Percentiles rank a stretch among this genome's conserved stretches.
Conservation (phyloP, 139 green algal species). For the Chlamydomonas sp. region DNA sequence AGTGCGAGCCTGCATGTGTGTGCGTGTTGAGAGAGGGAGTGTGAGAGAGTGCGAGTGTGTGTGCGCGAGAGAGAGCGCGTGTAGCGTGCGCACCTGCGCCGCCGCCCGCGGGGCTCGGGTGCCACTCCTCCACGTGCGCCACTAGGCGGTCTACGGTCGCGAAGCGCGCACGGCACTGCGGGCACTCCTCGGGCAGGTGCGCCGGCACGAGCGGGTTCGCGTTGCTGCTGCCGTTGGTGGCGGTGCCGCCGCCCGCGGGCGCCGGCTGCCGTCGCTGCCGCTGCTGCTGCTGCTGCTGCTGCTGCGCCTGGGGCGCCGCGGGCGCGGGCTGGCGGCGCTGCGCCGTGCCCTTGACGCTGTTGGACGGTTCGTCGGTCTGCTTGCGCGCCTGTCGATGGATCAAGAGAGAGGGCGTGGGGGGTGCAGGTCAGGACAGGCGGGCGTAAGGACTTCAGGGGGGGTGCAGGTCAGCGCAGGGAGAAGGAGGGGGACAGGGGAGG, state of each 20-base stretch:
- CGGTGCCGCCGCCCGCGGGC: not conserved
- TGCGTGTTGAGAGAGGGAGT: no score
- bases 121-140: constrained; percentile 28
- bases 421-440: no score
- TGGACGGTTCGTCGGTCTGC: not conserved
- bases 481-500: no score
- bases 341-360: constrained; percentile 5
- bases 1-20: no score
- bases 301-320: not conserved
- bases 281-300: not conserved
- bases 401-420: no score
- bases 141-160: constrained; percentile 35
- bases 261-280: not conserved
- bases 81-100: no score
- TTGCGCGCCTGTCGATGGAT: no score
- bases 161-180: constrained; percentile 32
- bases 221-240: constrained; percentile 2
- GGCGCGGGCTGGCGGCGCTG: not conserved
- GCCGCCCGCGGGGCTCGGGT: no score
- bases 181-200: constrained; percentile 29
- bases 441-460: no score
- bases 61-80: no score
- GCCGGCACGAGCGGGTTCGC: constrained; percentile 11
- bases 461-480: no score
- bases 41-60: no score